Evolutionary conservation across 31 red algal species (phyloP).

Genomic region (Asparagopsis taxiformis): DNA sequence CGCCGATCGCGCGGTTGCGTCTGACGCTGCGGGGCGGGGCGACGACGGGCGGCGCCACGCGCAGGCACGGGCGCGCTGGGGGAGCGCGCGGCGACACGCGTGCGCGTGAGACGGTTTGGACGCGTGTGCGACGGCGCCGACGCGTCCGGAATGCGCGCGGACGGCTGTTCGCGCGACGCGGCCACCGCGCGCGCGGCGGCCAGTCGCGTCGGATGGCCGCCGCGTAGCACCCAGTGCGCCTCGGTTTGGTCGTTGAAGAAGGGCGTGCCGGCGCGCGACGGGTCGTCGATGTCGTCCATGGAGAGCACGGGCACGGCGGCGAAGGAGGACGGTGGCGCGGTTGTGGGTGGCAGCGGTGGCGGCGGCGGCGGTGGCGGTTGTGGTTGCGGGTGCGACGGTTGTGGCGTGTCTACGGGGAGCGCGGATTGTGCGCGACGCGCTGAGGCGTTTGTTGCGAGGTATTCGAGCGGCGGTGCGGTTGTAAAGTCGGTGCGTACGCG

Average conservation of each 20-base stretch:
- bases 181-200: conserved; percentile 20
- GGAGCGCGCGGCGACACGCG: no score
- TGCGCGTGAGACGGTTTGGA: no score
- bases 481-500: conserved; percentile 3
- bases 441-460: no score
- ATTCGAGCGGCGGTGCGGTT: no score
- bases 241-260: conserved; percentile 49
- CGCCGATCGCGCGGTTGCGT: neutral
- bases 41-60: neutral
- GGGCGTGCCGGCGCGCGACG: no score
- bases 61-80: conserved; percentile 14
- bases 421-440: no score
- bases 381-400: conserved; percentile 6
- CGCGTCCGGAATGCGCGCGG: neutral
- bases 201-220: conserved; percentile 10
- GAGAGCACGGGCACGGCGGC: neutral
- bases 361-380: neutral
- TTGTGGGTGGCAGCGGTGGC: neutral
- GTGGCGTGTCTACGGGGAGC: conserved; percentile 4
- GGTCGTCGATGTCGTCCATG: no score
- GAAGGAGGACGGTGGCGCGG: conserved; percentile 1
- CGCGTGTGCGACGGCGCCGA: neutral
- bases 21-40: neutral
- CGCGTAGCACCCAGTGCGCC: conserved; percentile 25
- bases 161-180: conserved; percentile 4